phyloP scores from a whole-genome alignment of 2,329 filamentous ascomycete genomes.

The Aureobasidium sp. region DNA sequence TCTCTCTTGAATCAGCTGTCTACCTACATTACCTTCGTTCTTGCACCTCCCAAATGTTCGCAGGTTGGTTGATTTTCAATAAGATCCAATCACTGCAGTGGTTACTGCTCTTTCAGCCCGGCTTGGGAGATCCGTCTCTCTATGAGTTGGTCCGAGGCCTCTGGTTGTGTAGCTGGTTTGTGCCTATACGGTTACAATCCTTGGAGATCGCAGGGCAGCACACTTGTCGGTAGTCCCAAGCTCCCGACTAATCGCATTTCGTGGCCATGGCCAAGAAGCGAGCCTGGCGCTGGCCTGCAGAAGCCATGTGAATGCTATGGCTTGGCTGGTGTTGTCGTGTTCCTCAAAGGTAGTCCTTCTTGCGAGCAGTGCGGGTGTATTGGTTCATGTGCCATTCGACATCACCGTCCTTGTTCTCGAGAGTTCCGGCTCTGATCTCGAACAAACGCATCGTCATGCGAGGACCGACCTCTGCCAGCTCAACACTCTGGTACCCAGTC shows the following conservation, averaged over 20 bases:
- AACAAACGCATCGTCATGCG: slow-evolving; percentile 97
- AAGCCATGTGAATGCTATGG: neutral
- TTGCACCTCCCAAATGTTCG: neutral
- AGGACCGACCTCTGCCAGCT: slow-evolving; percentile 81
- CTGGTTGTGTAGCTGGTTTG: neutral
- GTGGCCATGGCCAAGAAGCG: neutral
- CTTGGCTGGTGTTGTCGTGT: neutral
- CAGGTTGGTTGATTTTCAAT: neutral
- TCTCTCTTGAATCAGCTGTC: neutral
- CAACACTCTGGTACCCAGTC: slow-evolving; percentile 82
- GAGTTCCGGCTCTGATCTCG: slow-evolving; percentile 80
- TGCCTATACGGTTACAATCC: neutral
- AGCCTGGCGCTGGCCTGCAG: slow-evolving; percentile 1
- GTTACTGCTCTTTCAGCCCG: neutral
- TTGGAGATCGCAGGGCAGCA: neutral
- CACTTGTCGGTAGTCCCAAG: neutral
- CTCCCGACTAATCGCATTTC: neutral
- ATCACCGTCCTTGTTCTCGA: slow-evolving; percentile 92
- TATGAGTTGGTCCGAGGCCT: neutral
- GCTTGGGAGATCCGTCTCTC: neutral
- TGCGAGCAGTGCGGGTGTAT: slow-evolving; percentile 84
- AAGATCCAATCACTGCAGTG: neutral
- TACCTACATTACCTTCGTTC: neutral
- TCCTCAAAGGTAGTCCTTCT: slow-evolving; percentile 87
- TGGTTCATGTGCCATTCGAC: slow-evolving; percentile 95